These are phyloP conservation scores for Phyllosticta citriasiana DNA, from an alignment of 2,329 filamentous ascomycete species.

Conservation along the genomic window DNA sequence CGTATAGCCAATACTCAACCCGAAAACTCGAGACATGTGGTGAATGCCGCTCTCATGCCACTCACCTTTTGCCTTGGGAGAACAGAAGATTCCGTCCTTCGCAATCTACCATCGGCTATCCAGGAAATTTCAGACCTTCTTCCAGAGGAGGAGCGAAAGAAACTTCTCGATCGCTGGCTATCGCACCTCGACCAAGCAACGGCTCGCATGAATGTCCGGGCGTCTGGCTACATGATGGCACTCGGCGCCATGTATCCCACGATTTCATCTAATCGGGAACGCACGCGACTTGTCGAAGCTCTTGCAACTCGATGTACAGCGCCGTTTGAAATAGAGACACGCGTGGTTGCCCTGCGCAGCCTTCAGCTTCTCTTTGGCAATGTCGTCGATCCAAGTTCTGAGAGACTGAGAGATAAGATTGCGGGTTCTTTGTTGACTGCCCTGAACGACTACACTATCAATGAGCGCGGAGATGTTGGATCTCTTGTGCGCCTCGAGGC, in stretches of 20 bases:
- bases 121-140: constrained; percentile 17
- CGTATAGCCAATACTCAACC: constrained; percentile 28
- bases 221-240: constrained; percentile 35
- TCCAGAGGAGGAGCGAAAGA: constrained; percentile 8
- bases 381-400: not conserved
- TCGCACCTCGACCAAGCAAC: constrained; percentile 24
- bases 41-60: constrained; percentile 9
- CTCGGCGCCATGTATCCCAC: constrained; percentile 29
- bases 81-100: constrained; percentile 25
- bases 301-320: constrained; percentile 28
- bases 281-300: constrained; percentile 22
- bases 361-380: constrained; percentile 25
- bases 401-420: constrained; percentile 16
- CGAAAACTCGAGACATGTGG: not conserved
- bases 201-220: constrained; percentile 30
- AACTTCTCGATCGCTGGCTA: constrained; percentile 22
- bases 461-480: constrained; percentile 79
- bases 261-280: constrained; percentile 8
- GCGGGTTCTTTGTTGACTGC: constrained; percentile 30
- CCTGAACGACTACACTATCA: constrained; percentile 84
- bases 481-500: constrained; percentile 77
- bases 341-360: constrained; percentile 33
- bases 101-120: constrained; percentile 19
- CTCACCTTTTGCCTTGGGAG: constrained; percentile 26
- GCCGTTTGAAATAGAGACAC: constrained; percentile 33